Conservation (phyloP, 176 grass and related monocot species). For the Bolboschoenus planiculmis region DNA sequence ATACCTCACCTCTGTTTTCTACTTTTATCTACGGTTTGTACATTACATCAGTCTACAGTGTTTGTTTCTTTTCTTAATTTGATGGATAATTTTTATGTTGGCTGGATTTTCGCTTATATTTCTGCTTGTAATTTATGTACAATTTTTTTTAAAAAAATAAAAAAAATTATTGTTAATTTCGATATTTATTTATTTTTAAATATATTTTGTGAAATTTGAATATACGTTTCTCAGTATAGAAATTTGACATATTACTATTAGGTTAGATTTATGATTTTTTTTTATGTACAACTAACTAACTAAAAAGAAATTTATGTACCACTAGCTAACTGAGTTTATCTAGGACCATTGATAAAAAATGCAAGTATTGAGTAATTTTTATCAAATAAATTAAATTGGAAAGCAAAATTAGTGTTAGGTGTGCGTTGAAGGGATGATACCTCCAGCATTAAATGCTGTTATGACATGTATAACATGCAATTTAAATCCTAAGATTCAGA, state of each 20-base stretch:
- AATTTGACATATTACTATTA: too few species aligned
- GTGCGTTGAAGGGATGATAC: neutral
- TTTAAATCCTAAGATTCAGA: neutral
- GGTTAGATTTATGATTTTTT: too few species aligned
- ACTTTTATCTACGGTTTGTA: neutral
- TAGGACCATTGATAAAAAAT: neutral
- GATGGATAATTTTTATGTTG: neutral
- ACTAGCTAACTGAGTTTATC: too few species aligned
- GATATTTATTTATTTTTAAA: too few species aligned
- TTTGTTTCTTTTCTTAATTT: neutral
- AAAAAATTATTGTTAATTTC: too few species aligned
- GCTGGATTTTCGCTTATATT: neutral
- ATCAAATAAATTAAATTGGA: neutral
- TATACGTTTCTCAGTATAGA: too few species aligned
- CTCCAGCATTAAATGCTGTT: neutral
- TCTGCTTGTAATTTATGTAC: neutral
- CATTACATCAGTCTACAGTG: neutral
- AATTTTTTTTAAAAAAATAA: too few species aligned
- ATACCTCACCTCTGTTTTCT: neutral
- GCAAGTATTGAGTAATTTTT: neutral
- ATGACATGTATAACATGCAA: neutral
- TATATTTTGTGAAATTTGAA: too few species aligned
- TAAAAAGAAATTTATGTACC: neutral
- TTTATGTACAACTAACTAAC: too few species aligned
- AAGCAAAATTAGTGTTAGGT: neutral